These are phyloP conservation scores for Cutaneotrichosporon arboriforme DNA, from an alignment of 1,284 basidiomycete species.

Conservation along the genomic window DNA sequence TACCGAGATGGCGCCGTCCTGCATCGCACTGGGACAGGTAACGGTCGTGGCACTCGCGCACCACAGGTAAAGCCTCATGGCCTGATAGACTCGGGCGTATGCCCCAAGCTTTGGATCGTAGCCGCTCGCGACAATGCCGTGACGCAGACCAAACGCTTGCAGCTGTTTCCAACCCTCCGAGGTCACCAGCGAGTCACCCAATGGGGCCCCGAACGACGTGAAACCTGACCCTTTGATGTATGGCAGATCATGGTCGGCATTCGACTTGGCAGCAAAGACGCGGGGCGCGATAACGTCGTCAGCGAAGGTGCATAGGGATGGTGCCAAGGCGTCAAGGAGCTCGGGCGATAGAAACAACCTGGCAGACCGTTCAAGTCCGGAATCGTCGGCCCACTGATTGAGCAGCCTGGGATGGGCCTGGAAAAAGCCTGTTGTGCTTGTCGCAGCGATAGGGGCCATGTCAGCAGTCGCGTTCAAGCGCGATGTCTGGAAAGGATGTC, in stretches of 20 bases:
- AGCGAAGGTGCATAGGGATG: slow-evolving; percentile 3
- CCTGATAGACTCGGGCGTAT: slow-evolving; percentile 9
- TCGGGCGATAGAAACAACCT: slow-evolving; percentile 4
- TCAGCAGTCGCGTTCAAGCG: too few species aligned
- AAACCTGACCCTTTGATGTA: slow-evolving; percentile 9
- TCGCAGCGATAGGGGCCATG: slow-evolving; percentile 3
- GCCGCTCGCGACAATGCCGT: slow-evolving; percentile 15
- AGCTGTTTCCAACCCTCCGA: slow-evolving; percentile 15
- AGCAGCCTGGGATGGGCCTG: slow-evolving; percentile 6
- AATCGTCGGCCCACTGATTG: slow-evolving; percentile 12
- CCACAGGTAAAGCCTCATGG: slow-evolving; percentile 11
- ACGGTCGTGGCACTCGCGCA: slow-evolving; percentile 1
- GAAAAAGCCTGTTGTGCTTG: slow-evolving; percentile 14
- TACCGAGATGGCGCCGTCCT: slow-evolving; percentile 14
- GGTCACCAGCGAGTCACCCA: slow-evolving; percentile 11
- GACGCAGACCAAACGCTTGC: slow-evolving; percentile 10
- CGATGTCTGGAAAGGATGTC: too few species aligned
- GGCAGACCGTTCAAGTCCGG: slow-evolving; percentile 1
- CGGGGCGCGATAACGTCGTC: background rate
- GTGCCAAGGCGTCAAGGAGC: background rate
- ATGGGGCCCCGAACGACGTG: slow-evolving; percentile 7
- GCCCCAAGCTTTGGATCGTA: slow-evolving; percentile 5
- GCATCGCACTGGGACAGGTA: slow-evolving; percentile 13
- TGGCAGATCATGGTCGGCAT: slow-evolving; percentile 14
- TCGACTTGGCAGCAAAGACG: slow-evolving; percentile 1